Evolutionary conservation across 257 asterid genomes (phyloP), one percentile per base, ranked within the genome.

Genomic region (Solanum tacnaense): DNA sequence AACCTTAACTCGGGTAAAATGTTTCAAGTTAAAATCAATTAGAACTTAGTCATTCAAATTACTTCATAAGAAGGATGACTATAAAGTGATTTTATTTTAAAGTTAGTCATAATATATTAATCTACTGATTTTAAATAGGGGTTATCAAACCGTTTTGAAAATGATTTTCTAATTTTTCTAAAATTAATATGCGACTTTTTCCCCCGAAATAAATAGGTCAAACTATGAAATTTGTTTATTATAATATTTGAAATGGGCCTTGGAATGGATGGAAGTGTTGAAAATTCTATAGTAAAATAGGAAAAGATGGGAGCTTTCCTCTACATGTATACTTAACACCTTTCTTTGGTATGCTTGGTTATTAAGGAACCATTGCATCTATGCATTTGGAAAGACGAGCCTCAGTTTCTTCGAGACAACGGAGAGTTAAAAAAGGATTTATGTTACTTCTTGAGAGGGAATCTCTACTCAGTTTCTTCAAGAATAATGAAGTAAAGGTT

Each of bases 251-350:
- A 94, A 90, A 83, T 92, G 3, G 95, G 96, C 56, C 94, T 94
- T 12, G 98, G 94, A 89, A 94, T 96, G 98, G 98, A 96, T 85
- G 96, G 94, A 21, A 89, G 91, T 34, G 89, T 83, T 67, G 95
- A 92, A 56, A 92, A 94, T 83, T 87, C 91, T 9, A 88, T 94
- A 71, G 96, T 88, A 7, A 93, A 94, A 84, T 96, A 97, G 98
- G 98, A 97, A 29, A 96, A 92, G 88, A 92, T 94, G 89, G 97
- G 98, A 79, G 92, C 96, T 12, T 94, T 41, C 49, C 65, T 56
- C 65, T 56, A 56, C 60, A 15, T 49, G 60, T 15, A 15, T 15
- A 49, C 21, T 15, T 15, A 15, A 49, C 60, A 49, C 60, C 21
- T 49, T 2, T 49, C 60, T 49, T 49, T 49, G 60, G 60, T 49